A percentile compares a stretch with the other conserved stretches of the same genome.
phyloP scores from a whole-genome alignment of 352 stramenopile species.

The Blastocystis sp. region DNA sequence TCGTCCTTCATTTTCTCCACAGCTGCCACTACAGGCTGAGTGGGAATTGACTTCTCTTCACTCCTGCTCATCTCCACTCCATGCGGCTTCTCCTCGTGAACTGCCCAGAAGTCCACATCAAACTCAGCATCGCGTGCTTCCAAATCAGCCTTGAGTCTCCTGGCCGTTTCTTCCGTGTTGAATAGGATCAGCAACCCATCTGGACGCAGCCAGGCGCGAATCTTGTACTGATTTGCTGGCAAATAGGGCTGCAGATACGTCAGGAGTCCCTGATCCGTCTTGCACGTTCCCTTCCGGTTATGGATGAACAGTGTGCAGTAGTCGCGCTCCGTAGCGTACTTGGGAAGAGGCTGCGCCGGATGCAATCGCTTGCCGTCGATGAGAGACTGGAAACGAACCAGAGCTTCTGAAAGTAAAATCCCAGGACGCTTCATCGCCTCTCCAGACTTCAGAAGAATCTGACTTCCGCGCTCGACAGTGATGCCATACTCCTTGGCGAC shows the following conservation, averaged over 20 bases:
- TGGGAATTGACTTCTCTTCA: not conserved
- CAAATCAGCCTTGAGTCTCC: conserved; percentile 27
- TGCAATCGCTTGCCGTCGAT: conserved; percentile 23
- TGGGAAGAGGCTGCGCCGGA: conserved; percentile 30
- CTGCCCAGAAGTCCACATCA: conserved; percentile 51
- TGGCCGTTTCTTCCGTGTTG: conserved; percentile 48
- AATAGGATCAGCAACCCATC: conserved; percentile 39
- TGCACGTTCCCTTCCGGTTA: not conserved
- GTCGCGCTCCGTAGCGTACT: conserved; percentile 57
- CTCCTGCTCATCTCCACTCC: not conserved
- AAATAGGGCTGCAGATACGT: conserved; percentile 34
- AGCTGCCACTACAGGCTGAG: not conserved
- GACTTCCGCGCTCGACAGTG: not conserved
- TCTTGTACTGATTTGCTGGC: conserved; percentile 50
- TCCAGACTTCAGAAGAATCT: not conserved
- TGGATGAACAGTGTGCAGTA: conserved; percentile 58
- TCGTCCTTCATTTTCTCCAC: conserved; percentile 3
- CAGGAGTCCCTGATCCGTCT: conserved; percentile 15
- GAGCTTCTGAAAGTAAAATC: not conserved
- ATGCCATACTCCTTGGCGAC: conserved; percentile 40
- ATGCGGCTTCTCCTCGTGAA: not conserved
- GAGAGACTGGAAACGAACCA: conserved; percentile 12
- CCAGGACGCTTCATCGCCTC: not conserved
- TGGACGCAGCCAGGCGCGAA: conserved; percentile 11
- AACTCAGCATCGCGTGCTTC: conserved; percentile 50